A percentile compares a stretch with the other conserved stretches of the same genome.
Conservation (phyloP, 75 land plant genomes). For the Gnetum montanum region DNA sequence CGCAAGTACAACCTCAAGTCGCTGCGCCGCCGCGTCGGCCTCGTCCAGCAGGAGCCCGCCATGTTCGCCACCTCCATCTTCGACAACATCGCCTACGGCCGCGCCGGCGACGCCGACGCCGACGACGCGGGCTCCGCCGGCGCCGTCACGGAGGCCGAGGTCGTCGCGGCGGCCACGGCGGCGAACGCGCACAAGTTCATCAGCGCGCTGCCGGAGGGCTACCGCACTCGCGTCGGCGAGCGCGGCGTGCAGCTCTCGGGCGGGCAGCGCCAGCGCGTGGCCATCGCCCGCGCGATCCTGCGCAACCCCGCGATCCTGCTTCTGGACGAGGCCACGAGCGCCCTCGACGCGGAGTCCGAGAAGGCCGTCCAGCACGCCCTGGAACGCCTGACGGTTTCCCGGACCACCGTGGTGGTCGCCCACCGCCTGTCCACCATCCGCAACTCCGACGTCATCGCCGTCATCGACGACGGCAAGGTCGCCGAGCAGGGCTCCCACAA, state of each 20-base stretch:
- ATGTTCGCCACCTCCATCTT: constrained; percentile 65
- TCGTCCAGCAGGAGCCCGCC: constrained; percentile 88
- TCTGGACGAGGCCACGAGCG: constrained; percentile 89
- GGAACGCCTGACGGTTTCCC: constrained; percentile 50
- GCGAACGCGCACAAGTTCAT: constrained; percentile 89
- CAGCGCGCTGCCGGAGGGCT: constrained; percentile 67
- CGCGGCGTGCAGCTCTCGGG: constrained; percentile 85
- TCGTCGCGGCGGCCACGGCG: constrained; percentile 12
- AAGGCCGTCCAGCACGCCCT: constrained; percentile 74
- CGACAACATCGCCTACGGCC: constrained; percentile 83
- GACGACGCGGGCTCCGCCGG: constrained; percentile 71
- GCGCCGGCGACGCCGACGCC: constrained; percentile 56
- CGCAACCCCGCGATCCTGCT: constrained; percentile 68
- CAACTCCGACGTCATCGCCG: constrained; percentile 65
- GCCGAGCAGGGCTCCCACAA: constrained; percentile 76
- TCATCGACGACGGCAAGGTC: constrained; percentile 76
- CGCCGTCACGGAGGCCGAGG: constrained; percentile 6
- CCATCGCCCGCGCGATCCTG: constrained; percentile 73
- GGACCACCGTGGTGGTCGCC: constrained; percentile 75
- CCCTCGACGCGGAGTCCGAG: constrained; percentile 86
- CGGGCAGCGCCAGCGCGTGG: constrained; percentile 82
- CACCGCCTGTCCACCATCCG: constrained; percentile 70
- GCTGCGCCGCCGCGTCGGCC: constrained; percentile 58
- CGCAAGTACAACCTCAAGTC: constrained; percentile 62
- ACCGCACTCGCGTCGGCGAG: constrained; percentile 73